These are phyloP conservation scores for Podaxis mareebaensis DNA, from an alignment of 768 basidiomycete genomes.

Conservation along the genomic window DNA sequence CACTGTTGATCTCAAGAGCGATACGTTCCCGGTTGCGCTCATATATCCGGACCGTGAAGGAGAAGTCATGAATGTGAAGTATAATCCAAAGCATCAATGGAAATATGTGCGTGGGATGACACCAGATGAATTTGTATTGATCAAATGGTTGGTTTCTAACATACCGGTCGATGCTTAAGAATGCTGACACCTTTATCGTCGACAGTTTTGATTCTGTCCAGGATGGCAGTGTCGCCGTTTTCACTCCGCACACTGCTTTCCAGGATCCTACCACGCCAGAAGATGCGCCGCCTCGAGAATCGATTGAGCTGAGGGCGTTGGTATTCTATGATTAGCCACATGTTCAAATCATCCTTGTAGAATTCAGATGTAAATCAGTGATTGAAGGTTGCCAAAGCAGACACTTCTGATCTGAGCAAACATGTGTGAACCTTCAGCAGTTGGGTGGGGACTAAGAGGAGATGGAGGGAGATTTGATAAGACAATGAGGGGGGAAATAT, in stretches of 20 bases:
- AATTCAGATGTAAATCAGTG: too few species aligned
- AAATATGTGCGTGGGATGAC: conserved; percentile 48
- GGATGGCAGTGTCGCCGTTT: conserved; percentile 40
- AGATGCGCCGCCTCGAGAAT: conserved; percentile 44
- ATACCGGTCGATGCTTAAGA: background rate
- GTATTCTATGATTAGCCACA: conserved; percentile 44
- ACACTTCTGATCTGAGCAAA: too few species aligned
- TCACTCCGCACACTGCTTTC: conserved; percentile 55
- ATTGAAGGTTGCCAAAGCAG: too few species aligned
- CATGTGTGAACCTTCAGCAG: too few species aligned
- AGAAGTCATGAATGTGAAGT: conserved; percentile 47
- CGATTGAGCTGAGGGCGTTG: conserved; percentile 50
- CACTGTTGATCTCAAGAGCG: conserved; percentile 37
- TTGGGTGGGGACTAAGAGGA: too few species aligned
- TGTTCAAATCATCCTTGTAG: background rate
- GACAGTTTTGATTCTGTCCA: conserved; percentile 37
- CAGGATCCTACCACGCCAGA: conserved; percentile 43
- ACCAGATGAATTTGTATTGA: conserved; percentile 48
- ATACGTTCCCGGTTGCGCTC: conserved; percentile 44
- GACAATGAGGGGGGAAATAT: too few species aligned
- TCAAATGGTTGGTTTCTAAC: conserved; percentile 46
- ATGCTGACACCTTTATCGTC: background rate
- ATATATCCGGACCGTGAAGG: conserved; percentile 52
- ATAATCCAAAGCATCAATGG: conserved; percentile 51
- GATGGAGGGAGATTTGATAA: too few species aligned